Conservation (phyloP, 495 filamentous ascomycete genomes). For the Echria macrotheca region DNA sequence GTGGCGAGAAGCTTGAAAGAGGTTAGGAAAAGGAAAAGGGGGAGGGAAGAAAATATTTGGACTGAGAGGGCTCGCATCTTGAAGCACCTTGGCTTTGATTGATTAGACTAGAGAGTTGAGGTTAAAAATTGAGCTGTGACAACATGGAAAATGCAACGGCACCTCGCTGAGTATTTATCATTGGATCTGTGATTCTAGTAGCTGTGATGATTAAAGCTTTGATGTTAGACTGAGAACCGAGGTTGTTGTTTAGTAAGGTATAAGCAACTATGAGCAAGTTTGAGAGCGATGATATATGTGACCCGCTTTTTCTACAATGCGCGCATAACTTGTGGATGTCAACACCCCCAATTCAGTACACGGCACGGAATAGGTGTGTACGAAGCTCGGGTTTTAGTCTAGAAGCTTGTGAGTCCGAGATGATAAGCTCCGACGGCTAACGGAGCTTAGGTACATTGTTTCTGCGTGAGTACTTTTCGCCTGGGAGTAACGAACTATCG, state of each 20-base stretch:
- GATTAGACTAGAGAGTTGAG: background rate
- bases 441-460: no score
- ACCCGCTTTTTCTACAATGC: background rate
- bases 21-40: background rate
- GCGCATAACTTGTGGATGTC: no score
- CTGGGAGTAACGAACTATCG: no score
- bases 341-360: no score
- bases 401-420: no score
- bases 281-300: background rate
- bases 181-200: background rate
- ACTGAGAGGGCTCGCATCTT: no score
- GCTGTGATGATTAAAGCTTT: background rate
- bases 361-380: background rate
- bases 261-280: background rate
- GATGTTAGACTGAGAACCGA: background rate
- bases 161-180: background rate
- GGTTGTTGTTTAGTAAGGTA: background rate
- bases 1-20: no score
- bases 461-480: no score
- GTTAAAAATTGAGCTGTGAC: background rate
- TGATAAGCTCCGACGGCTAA: no score
- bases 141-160: background rate
- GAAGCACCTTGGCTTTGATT: background rate
- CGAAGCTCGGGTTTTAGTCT: background rate
- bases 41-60: background rate